phyloP scores from a whole-genome alignment of 2,329 filamentous ascomycete species.

The Colletotrichum cordylinicola region DNA sequence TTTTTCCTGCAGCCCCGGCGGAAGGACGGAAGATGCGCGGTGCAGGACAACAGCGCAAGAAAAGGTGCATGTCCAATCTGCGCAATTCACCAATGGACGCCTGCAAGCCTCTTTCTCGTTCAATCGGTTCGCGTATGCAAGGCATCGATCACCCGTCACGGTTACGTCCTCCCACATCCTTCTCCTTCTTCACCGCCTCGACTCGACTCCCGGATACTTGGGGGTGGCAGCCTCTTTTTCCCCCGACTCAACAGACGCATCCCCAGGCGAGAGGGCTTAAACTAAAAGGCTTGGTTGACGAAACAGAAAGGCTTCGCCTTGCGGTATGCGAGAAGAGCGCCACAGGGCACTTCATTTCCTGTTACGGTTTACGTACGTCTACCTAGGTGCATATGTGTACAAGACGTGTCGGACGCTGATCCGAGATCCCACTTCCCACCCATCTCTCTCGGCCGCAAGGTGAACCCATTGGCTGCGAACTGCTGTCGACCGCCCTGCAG shows the following conservation, averaged over 20 bases:
- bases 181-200: constrained; percentile 17
- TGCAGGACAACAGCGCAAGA: not conserved
- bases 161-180: not conserved
- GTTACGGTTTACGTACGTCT: not conserved
- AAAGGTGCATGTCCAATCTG: not conserved
- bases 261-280: not conserved
- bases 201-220: not conserved
- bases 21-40: not conserved
- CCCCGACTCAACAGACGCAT: not conserved
- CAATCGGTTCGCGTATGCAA: constrained; percentile 3
- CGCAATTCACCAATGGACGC: not conserved
- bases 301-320: not conserved
- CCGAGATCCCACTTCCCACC: not conserved
- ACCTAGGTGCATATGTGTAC: not conserved
- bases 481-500: not conserved
- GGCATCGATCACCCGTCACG: constrained; percentile 6
- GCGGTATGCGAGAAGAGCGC: not conserved
- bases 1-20: constrained; percentile 10
- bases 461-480: not conserved
- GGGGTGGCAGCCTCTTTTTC: not conserved
- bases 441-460: constrained; percentile 5
- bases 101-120: not conserved
- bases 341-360: not conserved
- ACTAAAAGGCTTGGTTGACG: not conserved
- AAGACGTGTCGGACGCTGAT: not conserved